Evolutionary conservation across 805 yeast species (phyloP), one percentile per base, ranked within the genome.

Genomic region (Yamadazyma scolyti): DNA sequence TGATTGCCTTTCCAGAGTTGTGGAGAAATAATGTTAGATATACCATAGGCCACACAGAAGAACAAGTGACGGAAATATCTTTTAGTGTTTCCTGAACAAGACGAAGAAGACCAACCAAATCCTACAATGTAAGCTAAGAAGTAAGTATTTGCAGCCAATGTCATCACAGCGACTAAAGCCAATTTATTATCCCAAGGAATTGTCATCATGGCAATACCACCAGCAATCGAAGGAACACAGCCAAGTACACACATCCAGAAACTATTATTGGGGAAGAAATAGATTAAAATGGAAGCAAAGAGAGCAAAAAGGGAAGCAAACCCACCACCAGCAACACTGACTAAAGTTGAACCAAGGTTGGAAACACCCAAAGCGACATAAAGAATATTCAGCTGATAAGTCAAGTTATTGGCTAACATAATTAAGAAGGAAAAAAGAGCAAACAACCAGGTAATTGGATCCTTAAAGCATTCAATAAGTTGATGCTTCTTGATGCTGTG

Each of bases 1-100:
- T 61, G 58, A 4, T 30, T 23, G 9, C 17, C 27, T 23, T 14
- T 24, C 77, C 78, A 75, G 16, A 73, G 42, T 45, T 73, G 79
- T 5, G 80, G 78, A 5, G 77, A 65, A 15, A 73, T 65, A 23
- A 75, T 61, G 41, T 74, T 73, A 7, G 75, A 59, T 30, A 73
- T 36, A 38, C 71, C 56, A 33, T 66, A 73, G 14, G 59, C 60
- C 11, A 61, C 49, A 68, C 67, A 58, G 14, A 56, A 52, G 34
- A 64, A 39, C 18, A 61, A 68, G 37, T 57, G 67, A 50, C 74
- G 66, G 1, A 67, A 58, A 7, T 70, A 35, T 38, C 61, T 62
- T 48, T 75, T 73, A 9, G 78, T 71, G 42, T 70, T 59, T 22
- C 77, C 75, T 5, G 75, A 58, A 33, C 58, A 50, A 5, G 40